Percentiles rank a stretch among this genome's conserved stretches.
Conservation (phyloP, 2,329 filamentous ascomycete genomes). For the Pseudocercospora musae region DNA sequence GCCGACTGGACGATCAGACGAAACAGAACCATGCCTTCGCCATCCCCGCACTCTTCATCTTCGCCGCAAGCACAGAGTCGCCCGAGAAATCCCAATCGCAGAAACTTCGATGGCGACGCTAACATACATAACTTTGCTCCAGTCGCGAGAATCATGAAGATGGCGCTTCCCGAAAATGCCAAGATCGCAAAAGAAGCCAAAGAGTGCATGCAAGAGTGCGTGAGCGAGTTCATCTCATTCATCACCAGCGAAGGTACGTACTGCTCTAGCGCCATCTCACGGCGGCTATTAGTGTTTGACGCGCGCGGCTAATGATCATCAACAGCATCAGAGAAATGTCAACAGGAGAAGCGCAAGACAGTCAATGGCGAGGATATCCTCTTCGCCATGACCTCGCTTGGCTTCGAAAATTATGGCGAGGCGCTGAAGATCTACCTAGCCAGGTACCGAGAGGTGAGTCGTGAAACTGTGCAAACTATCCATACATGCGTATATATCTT, state of each 20-base stretch:
- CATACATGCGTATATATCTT: slow-evolving; percentile 20
- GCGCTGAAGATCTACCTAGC: slow-evolving; percentile 97
- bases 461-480: slow-evolving; percentile 18
- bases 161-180: slow-evolving; percentile 92
- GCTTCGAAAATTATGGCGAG: slow-evolving; percentile 98
- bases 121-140: slow-evolving; percentile 89
- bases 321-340: slow-evolving; percentile 94
- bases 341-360: slow-evolving; percentile 98
- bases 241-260: slow-evolving; percentile 94
- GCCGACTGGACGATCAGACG: slow-evolving; percentile 31
- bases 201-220: slow-evolving; percentile 99
- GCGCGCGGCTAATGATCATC: slow-evolving; percentile 18
- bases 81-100: slow-evolving; percentile 30
- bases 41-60: slow-evolving; percentile 36
- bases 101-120: slow-evolving; percentile 65
- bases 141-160: slow-evolving; percentile 99
- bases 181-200: slow-evolving; percentile 97
- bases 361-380: slow-evolving; percentile 98
- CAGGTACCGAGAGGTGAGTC: slow-evolving; percentile 93
- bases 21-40: slow-evolving; percentile 43
- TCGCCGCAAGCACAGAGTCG: slow-evolving; percentile 28
- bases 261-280: slow-evolving; percentile 14
- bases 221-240: slow-evolving; percentile 99
- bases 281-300: slow-evolving; percentile 15
- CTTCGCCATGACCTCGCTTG: slow-evolving; percentile 97